A percentile compares a stretch with the other conserved stretches of the same genome.
Evolutionary conservation across 2,329 filamentous ascomycete genomes (phyloP).

Genomic region (Ceratocystis eucalypticola): DNA sequence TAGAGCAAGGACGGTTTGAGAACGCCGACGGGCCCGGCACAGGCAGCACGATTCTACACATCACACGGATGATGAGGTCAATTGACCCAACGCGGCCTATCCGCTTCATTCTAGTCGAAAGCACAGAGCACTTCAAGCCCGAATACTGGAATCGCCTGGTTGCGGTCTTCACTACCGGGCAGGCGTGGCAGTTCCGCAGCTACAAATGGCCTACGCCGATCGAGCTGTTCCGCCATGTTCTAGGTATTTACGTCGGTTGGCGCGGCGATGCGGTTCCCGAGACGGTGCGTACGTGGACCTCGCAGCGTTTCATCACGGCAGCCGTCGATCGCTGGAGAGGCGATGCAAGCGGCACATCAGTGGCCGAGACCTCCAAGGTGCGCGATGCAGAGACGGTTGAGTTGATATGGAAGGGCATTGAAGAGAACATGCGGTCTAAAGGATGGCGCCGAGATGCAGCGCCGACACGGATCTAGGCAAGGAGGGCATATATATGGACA

Average conservation of each 20-base stretch:
- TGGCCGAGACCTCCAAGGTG: conserved; percentile 48
- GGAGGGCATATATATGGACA: neutral
- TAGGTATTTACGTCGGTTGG: conserved; percentile 86
- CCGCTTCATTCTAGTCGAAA: conserved; percentile 91
- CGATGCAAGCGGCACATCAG: conserved; percentile 25
- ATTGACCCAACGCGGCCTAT: conserved; percentile 60
- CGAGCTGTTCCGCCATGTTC: conserved; percentile 78
- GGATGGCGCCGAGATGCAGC: conserved; percentile 68
- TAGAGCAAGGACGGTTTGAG: conserved; percentile 69
- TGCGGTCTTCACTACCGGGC: conserved; percentile 92
- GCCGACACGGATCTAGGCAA: conserved; percentile 37
- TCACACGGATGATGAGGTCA: conserved; percentile 60
- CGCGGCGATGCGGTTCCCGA: conserved; percentile 67
- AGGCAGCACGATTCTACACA: conserved; percentile 68
- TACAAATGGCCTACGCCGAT: conserved; percentile 90
- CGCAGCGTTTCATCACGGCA: conserved; percentile 58
- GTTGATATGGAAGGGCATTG: conserved; percentile 78
- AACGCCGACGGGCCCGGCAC: conserved; percentile 58
- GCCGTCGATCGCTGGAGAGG: conserved; percentile 73
- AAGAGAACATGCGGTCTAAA: conserved; percentile 71
- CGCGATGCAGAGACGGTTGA: conserved; percentile 88
- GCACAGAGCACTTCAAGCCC: conserved; percentile 86
- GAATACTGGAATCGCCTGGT: conserved; percentile 96
- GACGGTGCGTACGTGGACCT: conserved; percentile 70
- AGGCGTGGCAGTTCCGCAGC: conserved; percentile 96